Evolutionary conservation across 495 filamentous ascomycete genomes (phyloP).

Genomic region (Penicillium desertorum): DNA sequence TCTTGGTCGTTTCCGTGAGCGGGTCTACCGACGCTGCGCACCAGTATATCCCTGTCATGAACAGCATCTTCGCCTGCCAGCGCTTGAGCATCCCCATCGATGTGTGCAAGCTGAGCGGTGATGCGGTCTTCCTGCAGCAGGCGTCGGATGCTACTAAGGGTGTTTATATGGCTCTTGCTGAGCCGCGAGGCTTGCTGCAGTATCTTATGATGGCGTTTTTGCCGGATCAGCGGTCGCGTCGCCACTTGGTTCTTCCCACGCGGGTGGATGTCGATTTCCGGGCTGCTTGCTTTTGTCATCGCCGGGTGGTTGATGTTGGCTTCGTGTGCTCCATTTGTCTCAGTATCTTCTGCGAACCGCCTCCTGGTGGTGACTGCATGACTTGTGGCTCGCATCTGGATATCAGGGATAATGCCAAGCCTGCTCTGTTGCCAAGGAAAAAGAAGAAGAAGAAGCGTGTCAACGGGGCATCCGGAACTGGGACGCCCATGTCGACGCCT

Average conservation of each 20-base stretch:
- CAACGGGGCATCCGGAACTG: conserved; percentile 43
- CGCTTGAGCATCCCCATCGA: conserved; percentile 85
- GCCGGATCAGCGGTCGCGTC: conserved; percentile 66
- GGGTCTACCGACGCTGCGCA: conserved; percentile 79
- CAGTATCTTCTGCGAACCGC: conserved; percentile 73
- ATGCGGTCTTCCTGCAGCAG: conserved; percentile 92
- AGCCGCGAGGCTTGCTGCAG: conserved; percentile 71
- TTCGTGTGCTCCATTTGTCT: conserved; percentile 96
- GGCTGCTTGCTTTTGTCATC: conserved; percentile 95
- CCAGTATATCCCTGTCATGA: conserved; percentile 98
- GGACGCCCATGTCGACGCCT: conserved; percentile 44
- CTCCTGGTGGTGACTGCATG: conserved; percentile 68
- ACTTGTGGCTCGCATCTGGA: conserved; percentile 88
- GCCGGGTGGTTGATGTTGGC: conserved; percentile 84
- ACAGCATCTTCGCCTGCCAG: conserved; percentile 89
- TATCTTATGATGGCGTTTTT: conserved; percentile 97
- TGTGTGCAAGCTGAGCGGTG: conserved; percentile 79
- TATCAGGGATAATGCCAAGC: conserved; percentile 67
- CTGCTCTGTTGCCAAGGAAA: conserved; percentile 67
- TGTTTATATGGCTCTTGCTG: conserved; percentile 72
- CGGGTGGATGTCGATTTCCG: conserved; percentile 92
- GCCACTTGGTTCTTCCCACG: conserved; percentile 68
- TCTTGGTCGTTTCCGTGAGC: conserved; percentile 80
- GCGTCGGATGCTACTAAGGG: conserved; percentile 87
- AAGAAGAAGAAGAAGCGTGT: conserved; percentile 70